Conservation (phyloP, 768 basidiomycete species). For the Suillus hirtellus region DNA sequence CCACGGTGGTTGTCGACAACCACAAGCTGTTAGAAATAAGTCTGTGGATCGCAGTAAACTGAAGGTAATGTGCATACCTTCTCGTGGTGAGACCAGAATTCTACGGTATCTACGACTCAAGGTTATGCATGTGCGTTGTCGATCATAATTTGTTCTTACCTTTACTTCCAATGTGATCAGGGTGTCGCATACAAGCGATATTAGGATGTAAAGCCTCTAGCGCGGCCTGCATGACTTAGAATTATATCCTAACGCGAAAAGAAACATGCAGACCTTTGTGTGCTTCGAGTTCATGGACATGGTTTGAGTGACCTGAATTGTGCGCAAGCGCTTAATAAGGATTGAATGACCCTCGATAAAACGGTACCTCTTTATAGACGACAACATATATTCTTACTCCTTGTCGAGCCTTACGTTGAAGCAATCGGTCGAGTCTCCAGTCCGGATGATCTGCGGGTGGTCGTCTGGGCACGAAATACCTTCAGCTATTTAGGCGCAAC, state of each 20-base stretch:
- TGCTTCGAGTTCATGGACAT: conserved; percentile 89
- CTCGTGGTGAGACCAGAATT: conserved; percentile 94
- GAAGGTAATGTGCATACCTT: conserved; percentile 42
- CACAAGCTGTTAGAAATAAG: conserved; percentile 48
- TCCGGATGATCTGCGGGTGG: conserved; percentile 84
- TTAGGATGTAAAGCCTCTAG: conserved; percentile 86
- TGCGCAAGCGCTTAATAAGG: not conserved
- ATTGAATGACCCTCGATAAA: not conserved
- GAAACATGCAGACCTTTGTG: conserved; percentile 57
- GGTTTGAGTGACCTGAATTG: conserved; percentile 73
- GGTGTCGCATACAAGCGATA: conserved; percentile 86
- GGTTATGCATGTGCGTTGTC: not conserved
- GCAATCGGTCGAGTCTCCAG: conserved; percentile 84
- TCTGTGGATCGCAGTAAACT: not conserved
- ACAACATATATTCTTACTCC: conserved; percentile 91
- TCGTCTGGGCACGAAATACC: conserved; percentile 38
- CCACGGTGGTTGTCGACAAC: conserved; percentile 86
- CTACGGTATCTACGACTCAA: conserved; percentile 57
- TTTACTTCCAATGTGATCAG: conserved; percentile 85
- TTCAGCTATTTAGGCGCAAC: conserved; percentile 9
- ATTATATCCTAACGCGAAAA: not conserved
- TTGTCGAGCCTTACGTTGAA: conserved; percentile 86
- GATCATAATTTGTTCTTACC: conserved; percentile 33
- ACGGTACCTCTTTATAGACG: conserved; percentile 88
- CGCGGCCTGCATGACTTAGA: conserved; percentile 45